Evolutionary conservation across 108 stramenopile species (phyloP).

Genomic region (Asterionellopsis glacialis): DNA sequence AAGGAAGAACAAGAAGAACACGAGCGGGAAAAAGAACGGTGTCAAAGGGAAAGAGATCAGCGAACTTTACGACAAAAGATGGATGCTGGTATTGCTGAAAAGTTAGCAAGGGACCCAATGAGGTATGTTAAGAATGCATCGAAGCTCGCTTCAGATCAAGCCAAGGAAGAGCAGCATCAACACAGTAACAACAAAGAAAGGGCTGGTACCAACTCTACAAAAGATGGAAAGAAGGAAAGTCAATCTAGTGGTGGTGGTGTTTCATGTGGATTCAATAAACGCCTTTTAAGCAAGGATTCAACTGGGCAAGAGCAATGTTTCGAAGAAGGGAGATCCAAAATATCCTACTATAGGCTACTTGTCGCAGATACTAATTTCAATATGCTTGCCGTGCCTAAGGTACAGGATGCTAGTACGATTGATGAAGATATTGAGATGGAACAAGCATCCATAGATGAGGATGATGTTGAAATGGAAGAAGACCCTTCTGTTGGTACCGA

Average conservation of each 20-base stretch:
- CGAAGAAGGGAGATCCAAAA: slow-evolving; percentile 54
- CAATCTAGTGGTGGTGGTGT: not conserved
- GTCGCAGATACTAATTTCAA: slow-evolving; percentile 48
- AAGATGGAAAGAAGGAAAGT: not conserved
- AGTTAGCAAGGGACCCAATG: slow-evolving; percentile 61
- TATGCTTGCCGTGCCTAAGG: slow-evolving; percentile 15
- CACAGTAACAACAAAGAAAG: not conserved
- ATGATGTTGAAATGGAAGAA: not conserved
- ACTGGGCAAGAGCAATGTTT: slow-evolving; percentile 66
- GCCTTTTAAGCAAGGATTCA: slow-evolving; percentile 33
- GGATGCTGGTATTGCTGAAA: slow-evolving; percentile 70
- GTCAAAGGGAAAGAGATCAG: slow-evolving; percentile 37
- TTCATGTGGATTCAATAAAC: slow-evolving; percentile 41
- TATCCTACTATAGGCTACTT: slow-evolving; percentile 32
- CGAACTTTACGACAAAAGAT: slow-evolving; percentile 63
- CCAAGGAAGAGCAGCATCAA: not conserved
- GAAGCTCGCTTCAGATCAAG: slow-evolving; percentile 36
- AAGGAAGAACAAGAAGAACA: too few species aligned
- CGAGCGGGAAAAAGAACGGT: too few species aligned
- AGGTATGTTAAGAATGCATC: slow-evolving; percentile 65
- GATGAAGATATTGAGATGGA: slow-evolving; percentile 26
- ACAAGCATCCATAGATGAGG: slow-evolving; percentile 3
- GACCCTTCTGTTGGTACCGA: too few species aligned
- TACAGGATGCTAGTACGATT: slow-evolving; percentile 41
- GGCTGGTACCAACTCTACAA: not conserved